Percentiles rank a stretch among this genome's conserved stretches.
Conservation (phyloP, 257 asterid genomes). For the Verbascum thapsus region DNA sequence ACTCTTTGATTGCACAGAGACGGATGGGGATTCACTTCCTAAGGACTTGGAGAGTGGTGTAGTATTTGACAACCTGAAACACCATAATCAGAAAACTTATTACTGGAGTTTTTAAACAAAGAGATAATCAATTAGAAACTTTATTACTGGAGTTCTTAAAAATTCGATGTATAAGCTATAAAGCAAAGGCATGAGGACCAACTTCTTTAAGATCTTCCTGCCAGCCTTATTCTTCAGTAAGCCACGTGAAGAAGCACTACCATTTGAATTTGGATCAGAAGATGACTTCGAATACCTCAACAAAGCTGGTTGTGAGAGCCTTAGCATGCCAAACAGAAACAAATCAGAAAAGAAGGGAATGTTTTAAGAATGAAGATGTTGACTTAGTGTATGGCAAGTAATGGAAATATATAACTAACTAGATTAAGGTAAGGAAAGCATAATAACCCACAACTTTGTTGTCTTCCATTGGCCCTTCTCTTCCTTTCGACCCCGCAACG, state of each 20-base stretch:
- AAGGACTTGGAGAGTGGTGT: slow-evolving; percentile 43
- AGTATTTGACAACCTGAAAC: slow-evolving; percentile 48
- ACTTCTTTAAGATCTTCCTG: slow-evolving; percentile 62
- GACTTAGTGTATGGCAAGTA: slow-evolving; percentile 5
- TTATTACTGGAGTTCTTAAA: slow-evolving; percentile 17
- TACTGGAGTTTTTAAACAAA: slow-evolving; percentile 14
- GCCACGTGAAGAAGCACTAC: slow-evolving; percentile 38
- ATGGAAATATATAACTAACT: slow-evolving; percentile 17
- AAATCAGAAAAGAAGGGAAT: slow-evolving; percentile 29
- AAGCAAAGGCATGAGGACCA: slow-evolving; percentile 38
- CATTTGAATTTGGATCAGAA: slow-evolving; percentile 42
- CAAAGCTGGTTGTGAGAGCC: slow-evolving; percentile 46
- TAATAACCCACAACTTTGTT: slow-evolving; percentile 46
- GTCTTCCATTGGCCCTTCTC: slow-evolving; percentile 50
- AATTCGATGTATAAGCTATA: slow-evolving; percentile 20
- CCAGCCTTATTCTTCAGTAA: slow-evolving; percentile 40
- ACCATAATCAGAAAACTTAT: slow-evolving; percentile 31
- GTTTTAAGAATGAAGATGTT: background rate
- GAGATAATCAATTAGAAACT: slow-evolving; percentile 30
- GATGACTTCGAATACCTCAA: slow-evolving; percentile 40
- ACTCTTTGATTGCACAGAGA: slow-evolving; percentile 53
- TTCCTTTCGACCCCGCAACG: slow-evolving; percentile 42
- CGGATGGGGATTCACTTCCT: slow-evolving; percentile 43
- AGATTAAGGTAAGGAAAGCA: slow-evolving; percentile 27
- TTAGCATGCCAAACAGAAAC: slow-evolving; percentile 36